Evolutionary conservation across 2,329 filamentous ascomycete genomes (phyloP).

Genomic region (Alternaria burnsii): DNA sequence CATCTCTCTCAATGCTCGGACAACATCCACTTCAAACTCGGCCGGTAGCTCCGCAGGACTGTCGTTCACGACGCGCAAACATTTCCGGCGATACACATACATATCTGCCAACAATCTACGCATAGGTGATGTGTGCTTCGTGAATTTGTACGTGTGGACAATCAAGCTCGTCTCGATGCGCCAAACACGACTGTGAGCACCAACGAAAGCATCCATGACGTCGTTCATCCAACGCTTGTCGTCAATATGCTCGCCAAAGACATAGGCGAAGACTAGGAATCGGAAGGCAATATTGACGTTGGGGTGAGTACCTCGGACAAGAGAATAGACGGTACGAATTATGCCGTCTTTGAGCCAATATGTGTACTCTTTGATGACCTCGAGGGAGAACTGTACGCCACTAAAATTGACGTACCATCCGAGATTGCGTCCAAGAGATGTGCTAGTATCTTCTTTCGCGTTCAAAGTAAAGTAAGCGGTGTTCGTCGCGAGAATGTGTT

Average conservation of each 20-base stretch:
- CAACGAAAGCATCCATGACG: not conserved
- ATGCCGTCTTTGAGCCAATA: not conserved
- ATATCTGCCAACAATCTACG: not conserved
- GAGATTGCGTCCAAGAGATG: not conserved
- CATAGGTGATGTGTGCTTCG: not conserved
- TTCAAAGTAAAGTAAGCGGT: not conserved
- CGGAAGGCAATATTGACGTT: not conserved
- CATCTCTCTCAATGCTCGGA: not conserved
- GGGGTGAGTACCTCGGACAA: not conserved
- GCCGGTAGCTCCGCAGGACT: not conserved
- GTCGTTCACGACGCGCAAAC: too few relatives aligned
- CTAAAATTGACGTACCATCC: not conserved
- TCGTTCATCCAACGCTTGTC: constrained; percentile 1
- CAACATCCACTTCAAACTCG: not conserved
- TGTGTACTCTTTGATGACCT: not conserved
- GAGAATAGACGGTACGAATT: not conserved
- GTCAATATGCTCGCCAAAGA: not conserved
- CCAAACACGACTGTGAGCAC: not conserved
- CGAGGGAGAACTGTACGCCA: not conserved
- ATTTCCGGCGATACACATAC: too few relatives aligned
- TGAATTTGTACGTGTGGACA: not conserved
- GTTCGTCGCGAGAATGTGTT: not conserved
- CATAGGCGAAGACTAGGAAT: not conserved
- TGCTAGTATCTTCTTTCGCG: not conserved
- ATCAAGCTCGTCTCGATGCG: not conserved